Percentiles rank a stretch among this genome's conserved stretches.
phyloP scores from a whole-genome alignment of 2,329 filamentous ascomycete species.

The Phialophora verrucosa region DNA sequence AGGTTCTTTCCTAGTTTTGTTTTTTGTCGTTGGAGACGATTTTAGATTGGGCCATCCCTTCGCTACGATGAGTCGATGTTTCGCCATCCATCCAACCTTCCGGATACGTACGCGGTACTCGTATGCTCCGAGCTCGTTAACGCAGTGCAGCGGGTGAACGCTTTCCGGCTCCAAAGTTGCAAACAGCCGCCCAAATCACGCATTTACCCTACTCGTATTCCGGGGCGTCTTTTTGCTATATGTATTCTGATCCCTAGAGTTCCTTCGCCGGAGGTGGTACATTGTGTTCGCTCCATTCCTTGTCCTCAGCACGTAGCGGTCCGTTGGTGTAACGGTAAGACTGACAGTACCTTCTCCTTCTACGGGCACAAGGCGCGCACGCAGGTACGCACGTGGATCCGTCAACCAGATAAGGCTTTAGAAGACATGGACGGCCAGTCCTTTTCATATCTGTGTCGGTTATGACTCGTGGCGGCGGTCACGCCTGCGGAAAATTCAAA shows the following conservation, averaged over 20 bases:
- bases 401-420: neutral
- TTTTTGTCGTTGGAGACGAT: neutral
- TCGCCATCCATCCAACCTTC: neutral
- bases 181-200: neutral
- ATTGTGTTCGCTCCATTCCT: neutral
- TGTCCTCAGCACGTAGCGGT: neutral
- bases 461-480: neutral
- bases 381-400: neutral
- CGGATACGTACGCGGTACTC: neutral
- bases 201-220: neutral
- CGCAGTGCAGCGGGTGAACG: neutral
- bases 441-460: neutral
- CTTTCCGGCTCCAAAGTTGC: neutral
- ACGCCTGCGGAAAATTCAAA: neutral
- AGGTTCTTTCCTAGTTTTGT: no score
- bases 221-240: neutral
- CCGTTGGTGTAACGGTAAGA: neutral
- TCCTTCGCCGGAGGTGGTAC: neutral
- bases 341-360: no score
- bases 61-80: no score
- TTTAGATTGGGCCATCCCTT: neutral
- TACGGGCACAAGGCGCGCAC: no score
- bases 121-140: neutral
- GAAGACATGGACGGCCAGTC: neutral
- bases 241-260: neutral